A percentile compares a stretch with the other conserved stretches of the same genome.
Evolutionary conservation across 106 monocot species (phyloP).

Genomic region (Posidonia australis): DNA sequence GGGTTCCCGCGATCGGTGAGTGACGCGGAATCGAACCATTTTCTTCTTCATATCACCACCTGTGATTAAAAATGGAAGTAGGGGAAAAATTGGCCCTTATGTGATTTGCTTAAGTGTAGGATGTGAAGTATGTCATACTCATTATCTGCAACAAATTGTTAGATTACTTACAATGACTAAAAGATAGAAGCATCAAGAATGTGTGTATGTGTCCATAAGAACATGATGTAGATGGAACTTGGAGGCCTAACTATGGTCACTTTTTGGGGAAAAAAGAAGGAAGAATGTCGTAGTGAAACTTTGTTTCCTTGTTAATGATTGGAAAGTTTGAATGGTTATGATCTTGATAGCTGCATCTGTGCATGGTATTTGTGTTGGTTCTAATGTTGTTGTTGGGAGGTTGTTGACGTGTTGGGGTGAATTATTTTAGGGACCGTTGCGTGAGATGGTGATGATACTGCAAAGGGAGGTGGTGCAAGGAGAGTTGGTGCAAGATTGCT

Average conservation of each 20-base stretch:
- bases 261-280: no score
- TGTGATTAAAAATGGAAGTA: no score
- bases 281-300: no score
- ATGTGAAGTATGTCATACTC: neutral
- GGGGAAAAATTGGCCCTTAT: neutral
- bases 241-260: no score
- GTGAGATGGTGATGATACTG: slow-evolving; percentile 55
- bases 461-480: slow-evolving; percentile 68
- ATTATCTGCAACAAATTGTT: neutral
- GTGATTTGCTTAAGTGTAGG: no score
- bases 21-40: neutral
- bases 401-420: neutral
- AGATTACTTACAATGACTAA: no score
- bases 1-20: slow-evolving; percentile 49
- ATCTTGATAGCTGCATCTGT: neutral
- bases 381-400: neutral
- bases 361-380: neutral
- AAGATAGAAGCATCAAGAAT: no score
- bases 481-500: slow-evolving; percentile 60
- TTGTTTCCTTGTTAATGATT: no score
- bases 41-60: no score
- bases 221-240: no score
- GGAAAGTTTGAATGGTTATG: no score
- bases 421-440: slow-evolving; percentile 46
- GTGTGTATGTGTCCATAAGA: no score